Evolutionary conservation across 192 early-diverging fungal genomes (phyloP), one percentile per base, ranked within the genome.

Genomic region (Rhizophagus prolifer): DNA sequence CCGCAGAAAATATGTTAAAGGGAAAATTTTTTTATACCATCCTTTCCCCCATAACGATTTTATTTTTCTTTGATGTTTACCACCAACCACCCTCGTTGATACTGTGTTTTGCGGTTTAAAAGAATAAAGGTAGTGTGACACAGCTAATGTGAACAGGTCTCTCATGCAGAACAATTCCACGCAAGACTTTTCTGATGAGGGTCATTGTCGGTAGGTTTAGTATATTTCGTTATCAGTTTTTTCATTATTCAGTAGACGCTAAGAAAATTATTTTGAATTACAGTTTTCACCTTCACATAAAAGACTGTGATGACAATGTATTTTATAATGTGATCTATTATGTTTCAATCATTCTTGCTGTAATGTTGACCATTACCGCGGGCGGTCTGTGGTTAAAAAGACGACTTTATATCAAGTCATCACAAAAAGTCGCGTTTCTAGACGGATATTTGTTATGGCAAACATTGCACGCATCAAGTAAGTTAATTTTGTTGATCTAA

Each of bases 1-100:
- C 50, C 50, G 50, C 50, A 54, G 50, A 50, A 16, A 16, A 21
- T 54, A 21, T 54, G 14, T 21, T 54, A 21, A 54, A 54, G 19
- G 4, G 4, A 54, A 21, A 21, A 38, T 8, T 38, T 54, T 50
- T 47, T 19, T 21, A 21, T n/a, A 38, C 36, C 5, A 1, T 54
- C 16, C 50, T 54, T 44, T 44, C 2, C 41, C 10, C 10, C 41
- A 44, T 44, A 44, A 54, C 50, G 50, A 54, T 54, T n/a, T 0
- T 54, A 54, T 54, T 54, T 64, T 64, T 64, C 30, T 30, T 64
- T 64, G 25, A 64, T 64, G 62, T 64, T 64, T 64, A 64, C 62
- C 62, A 64, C 62, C 62, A 64, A 64, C 59, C 26, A 64, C 26
- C 25, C 30, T 64, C 62, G 62, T 64, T 64, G 14, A 64, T 10